These are phyloP conservation scores for Miscanthus lutarioriparius DNA, from an alignment of 176 grass and related monocot species.

Conservation along the genomic window DNA sequence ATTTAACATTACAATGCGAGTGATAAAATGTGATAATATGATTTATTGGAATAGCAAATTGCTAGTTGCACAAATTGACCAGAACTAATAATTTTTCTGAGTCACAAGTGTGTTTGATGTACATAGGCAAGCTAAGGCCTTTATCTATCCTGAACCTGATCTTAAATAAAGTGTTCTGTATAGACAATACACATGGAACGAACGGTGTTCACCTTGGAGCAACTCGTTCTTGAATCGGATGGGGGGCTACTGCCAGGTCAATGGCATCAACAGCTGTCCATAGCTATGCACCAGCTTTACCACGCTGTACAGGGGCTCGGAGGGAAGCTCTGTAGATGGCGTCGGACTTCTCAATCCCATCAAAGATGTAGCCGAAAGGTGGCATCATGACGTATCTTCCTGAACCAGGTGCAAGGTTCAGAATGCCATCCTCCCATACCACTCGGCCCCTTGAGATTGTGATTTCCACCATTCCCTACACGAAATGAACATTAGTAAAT, in stretches of 20 bases:
- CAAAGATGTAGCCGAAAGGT: constrained; percentile 81
- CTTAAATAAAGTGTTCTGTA: not conserved
- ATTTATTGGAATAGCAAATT: not conserved
- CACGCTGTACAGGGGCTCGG: constrained; percentile 62
- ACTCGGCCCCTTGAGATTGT: constrained; percentile 83
- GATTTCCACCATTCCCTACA: constrained; percentile 87
- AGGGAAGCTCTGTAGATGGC: constrained; percentile 69
- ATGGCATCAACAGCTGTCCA: constrained; percentile 7
- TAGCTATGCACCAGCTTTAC: constrained; percentile 40
- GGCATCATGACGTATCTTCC: constrained; percentile 70
- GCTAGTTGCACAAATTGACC: not conserved
- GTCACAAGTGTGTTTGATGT: constrained; percentile 22
- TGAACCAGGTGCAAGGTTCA: constrained; percentile 66
- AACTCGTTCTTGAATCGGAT: constrained; percentile 25
- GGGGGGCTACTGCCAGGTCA: not conserved
- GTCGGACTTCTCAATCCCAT: constrained; percentile 78
- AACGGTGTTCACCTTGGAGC: constrained; percentile 3
- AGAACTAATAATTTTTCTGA: not conserved
- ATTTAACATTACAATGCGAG: not conserved
- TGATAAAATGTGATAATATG: not conserved
- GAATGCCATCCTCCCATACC: constrained; percentile 73
- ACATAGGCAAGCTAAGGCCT: constrained; percentile 22
- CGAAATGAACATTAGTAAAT: not conserved
- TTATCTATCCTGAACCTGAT: constrained; percentile 12
- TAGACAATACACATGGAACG: constrained; percentile 23